phyloP scores from a whole-genome alignment of 768 basidiomycete genomes.

The Baorangia bicolor region DNA sequence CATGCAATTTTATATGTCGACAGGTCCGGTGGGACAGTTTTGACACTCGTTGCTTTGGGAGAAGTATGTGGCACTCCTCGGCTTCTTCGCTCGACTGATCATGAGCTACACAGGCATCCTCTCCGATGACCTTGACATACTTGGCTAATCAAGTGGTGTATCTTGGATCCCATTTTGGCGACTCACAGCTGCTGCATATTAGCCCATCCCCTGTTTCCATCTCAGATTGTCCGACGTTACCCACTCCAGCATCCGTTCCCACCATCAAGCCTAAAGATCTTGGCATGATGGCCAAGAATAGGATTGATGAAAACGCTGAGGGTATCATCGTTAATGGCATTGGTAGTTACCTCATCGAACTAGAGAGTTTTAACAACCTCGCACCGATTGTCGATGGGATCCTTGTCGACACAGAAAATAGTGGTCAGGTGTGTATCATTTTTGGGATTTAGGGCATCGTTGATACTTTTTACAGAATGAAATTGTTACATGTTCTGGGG shows the following conservation, averaged over 20 bases:
- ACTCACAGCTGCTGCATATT: conserved; percentile 75
- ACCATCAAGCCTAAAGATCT: conserved; percentile 41
- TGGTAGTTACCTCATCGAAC: conserved; percentile 58
- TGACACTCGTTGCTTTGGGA: conserved; percentile 67
- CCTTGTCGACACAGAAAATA: conserved; percentile 69
- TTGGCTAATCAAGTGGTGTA: conserved; percentile 69
- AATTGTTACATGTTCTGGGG: conserved; percentile 86
- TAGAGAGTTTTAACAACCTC: conserved; percentile 71
- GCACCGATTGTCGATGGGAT: conserved; percentile 82
- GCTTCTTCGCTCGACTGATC: conserved; percentile 6
- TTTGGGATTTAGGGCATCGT: neutral
- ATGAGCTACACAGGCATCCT: conserved; percentile 51
- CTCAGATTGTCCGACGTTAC: conserved; percentile 44
- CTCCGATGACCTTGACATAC: conserved; percentile 70
- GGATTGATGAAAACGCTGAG: conserved; percentile 23
- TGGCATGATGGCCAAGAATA: conserved; percentile 39
- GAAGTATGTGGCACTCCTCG: conserved; percentile 45
- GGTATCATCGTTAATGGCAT: conserved; percentile 51
- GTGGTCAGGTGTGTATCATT: conserved; percentile 55
- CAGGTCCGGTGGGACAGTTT: conserved; percentile 33
- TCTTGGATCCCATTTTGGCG: conserved; percentile 78
- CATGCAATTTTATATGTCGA: conserved; percentile 64
- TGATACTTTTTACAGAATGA: conserved; percentile 48
- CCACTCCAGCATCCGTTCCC: conserved; percentile 49
- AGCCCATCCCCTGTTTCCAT: conserved; percentile 42